Conservation (phyloP, 208 protist species). For the Leptomonas seymouri region DNA sequence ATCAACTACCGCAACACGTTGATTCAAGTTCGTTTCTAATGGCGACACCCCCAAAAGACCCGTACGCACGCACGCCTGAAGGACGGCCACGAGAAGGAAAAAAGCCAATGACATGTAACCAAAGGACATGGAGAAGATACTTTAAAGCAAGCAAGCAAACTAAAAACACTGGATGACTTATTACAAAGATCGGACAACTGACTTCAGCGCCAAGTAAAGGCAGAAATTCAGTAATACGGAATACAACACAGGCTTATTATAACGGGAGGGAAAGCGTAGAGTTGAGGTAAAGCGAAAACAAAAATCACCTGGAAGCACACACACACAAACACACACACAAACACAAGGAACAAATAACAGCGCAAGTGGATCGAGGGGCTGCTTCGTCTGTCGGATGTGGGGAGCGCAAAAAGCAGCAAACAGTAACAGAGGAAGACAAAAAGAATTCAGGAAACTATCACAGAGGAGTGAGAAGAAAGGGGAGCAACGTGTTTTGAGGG, state of each 20-base stretch:
- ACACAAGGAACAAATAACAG: neutral
- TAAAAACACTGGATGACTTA: constrained; percentile 1
- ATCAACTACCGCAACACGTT: too few relatives aligned
- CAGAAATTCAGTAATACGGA: neutral
- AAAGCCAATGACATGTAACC: neutral
- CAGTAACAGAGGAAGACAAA: constrained; percentile 10
- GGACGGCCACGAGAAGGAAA: neutral
- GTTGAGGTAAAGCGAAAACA: neutral
- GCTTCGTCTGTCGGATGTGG: neutral
- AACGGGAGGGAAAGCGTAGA: neutral
- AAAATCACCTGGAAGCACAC: neutral
- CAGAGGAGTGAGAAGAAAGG: neutral
- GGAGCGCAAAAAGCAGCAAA: neutral
- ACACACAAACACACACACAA: neutral
- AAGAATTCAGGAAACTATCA: constrained; percentile 10
- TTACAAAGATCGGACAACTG: too few relatives aligned
- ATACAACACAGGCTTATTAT: neutral
- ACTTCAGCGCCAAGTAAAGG: too few relatives aligned
- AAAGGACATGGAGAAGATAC: neutral
- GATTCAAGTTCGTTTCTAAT: too few relatives aligned
- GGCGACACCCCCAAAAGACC: neutral
- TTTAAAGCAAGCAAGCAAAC: too few relatives aligned
- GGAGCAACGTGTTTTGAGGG: neutral
- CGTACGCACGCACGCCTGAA: neutral
- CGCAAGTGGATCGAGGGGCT: neutral